These are phyloP conservation scores for Massarina eburnea DNA, from an alignment of 2,329 filamentous ascomycete genomes.

Conservation along the genomic window DNA sequence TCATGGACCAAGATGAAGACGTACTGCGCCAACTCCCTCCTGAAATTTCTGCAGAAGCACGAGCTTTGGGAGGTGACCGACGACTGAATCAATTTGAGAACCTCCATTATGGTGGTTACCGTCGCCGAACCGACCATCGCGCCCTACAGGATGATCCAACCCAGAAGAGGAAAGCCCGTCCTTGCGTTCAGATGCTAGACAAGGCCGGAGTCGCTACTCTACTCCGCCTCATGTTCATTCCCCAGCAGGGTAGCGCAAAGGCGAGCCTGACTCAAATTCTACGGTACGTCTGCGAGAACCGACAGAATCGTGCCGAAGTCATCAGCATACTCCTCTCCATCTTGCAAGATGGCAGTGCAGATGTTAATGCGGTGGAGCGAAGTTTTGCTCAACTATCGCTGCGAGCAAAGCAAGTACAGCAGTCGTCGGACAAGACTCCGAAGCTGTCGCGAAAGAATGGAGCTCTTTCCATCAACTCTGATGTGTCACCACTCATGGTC, in stretches of 20 bases:
- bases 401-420: conserved; percentile 76
- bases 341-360: conserved; percentile 90
- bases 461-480: conserved; percentile 67
- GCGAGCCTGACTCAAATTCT: conserved; percentile 84
- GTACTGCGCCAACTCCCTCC: conserved; percentile 81
- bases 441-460: conserved; percentile 77
- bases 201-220: conserved; percentile 95
- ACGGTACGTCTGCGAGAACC: conserved; percentile 89
- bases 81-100: conserved; percentile 56
- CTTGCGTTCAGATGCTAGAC: conserved; percentile 94
- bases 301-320: conserved; percentile 92
- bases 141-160: conserved; percentile 48
- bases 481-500: conserved; percentile 90
- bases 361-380: conserved; percentile 89
- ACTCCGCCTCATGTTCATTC: conserved; percentile 96
- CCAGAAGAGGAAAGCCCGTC: conserved; percentile 68
- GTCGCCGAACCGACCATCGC: conserved; percentile 36
- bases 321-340: conserved; percentile 91
- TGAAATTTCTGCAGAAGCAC: conserved; percentile 83
- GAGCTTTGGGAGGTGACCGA: conserved; percentile 63
- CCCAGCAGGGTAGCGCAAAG: conserved; percentile 83
- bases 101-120: conserved; percentile 22
- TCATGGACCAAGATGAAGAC: conserved; percentile 90
- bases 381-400: conserved; percentile 93
- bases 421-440: conserved; percentile 71